A percentile compares a stretch with the other conserved stretches of the same genome.
Evolutionary conservation across 176 grass and related monocot genomes (phyloP).

Genomic region (Eleusine indica): DNA sequence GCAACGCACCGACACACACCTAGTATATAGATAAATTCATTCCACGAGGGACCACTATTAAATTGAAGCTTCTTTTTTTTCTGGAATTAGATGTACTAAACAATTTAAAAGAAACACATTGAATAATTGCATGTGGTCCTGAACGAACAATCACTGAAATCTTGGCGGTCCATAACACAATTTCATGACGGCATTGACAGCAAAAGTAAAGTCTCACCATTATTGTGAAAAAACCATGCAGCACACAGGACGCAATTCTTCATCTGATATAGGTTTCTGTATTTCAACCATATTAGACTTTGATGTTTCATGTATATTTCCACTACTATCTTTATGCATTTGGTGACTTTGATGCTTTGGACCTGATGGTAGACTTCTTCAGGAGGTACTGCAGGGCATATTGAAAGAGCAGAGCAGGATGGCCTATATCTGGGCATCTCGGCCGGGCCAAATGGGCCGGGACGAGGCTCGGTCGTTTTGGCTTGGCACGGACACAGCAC

Average conservation of each 20-base stretch:
- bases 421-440: too few species aligned
- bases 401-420: too few species aligned
- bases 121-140: conserved; percentile 25
- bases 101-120: neutral
- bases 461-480: too few species aligned
- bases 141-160: neutral
- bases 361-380: neutral
- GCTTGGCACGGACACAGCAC: too few species aligned
- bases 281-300: neutral
- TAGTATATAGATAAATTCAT: neutral
- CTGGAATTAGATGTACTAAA: neutral
- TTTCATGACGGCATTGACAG: conserved; percentile 27
- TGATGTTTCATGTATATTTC: neutral
- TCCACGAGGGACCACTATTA: neutral
- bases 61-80: neutral
- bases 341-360: neutral
- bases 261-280: neutral
- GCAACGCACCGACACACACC: too few species aligned
- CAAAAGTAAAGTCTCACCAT: neutral
- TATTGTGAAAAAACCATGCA: neutral
- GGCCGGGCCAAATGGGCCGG: too few species aligned
- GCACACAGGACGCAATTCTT: neutral
- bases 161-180: neutral
- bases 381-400: too few species aligned
- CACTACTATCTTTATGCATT: neutral